Evolutionary conservation across 305 asterid genomes (phyloP).

Genomic region (Rubia balearica): DNA sequence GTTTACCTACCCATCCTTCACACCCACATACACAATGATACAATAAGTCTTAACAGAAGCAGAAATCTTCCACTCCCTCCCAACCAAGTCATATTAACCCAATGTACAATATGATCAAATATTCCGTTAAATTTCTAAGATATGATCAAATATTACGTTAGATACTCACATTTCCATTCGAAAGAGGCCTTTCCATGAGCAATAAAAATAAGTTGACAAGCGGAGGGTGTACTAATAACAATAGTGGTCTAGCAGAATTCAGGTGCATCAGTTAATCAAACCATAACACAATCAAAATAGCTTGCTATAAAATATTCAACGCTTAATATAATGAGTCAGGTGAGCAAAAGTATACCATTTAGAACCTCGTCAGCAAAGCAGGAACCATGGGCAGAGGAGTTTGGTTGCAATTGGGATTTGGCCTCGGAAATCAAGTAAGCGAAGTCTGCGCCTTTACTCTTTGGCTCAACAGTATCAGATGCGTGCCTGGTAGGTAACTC

Average conservation of each 20-base stretch:
- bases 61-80: background rate
- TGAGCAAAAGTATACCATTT: constrained; percentile 33
- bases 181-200: background rate
- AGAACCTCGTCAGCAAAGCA: constrained; percentile 33
- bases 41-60: background rate
- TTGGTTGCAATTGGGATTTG: constrained; percentile 44
- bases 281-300: background rate
- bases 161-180: background rate
- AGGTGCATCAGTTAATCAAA: background rate
- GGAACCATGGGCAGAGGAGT: constrained; percentile 29
- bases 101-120: background rate
- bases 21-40: background rate
- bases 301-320: background rate
- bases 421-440: constrained; percentile 70
- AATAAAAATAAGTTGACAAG: background rate
- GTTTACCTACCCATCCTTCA: background rate
- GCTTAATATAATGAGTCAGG: background rate
- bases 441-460: constrained; percentile 79
- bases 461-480: constrained; percentile 49
- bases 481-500: constrained; percentile 26
- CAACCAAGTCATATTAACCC: background rate
- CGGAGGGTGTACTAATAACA: background rate
- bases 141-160: background rate
- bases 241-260: background rate
- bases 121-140: background rate